phyloP scores from a whole-genome alignment of 2,329 filamentous ascomycete species.

The Apiospora kogelbergensis region DNA sequence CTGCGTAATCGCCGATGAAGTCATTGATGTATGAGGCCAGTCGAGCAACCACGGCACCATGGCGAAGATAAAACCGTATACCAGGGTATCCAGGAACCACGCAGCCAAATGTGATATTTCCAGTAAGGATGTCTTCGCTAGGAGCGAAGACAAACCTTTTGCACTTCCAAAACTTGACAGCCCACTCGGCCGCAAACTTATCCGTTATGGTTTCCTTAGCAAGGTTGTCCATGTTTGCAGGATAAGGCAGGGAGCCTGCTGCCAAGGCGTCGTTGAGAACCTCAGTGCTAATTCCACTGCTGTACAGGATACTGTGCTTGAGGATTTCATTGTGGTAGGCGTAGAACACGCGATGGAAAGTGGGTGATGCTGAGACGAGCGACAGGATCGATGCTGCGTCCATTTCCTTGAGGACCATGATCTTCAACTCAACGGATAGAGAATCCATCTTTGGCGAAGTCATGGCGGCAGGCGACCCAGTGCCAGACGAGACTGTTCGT shows the following conservation, averaged over 20 bases:
- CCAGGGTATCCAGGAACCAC: not conserved
- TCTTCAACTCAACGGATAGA: not conserved
- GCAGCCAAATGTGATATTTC: not conserved
- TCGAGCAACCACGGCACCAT: not conserved
- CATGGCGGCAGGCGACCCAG: not conserved
- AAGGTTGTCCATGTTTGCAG: not conserved
- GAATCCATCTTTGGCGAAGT: not conserved
- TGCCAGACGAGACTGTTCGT: not conserved
- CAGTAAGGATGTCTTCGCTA: not conserved
- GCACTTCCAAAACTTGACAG: not conserved
- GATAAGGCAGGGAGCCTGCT: not conserved
- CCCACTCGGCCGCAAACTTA: not conserved
- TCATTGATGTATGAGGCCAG: not conserved
- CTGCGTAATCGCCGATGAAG: not conserved
- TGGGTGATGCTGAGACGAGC: not conserved
- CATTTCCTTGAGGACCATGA: not conserved
- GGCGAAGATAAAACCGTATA: not conserved
- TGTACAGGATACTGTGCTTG: not conserved
- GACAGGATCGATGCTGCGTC: not conserved
- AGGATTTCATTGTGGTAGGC: not conserved
- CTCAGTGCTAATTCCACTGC: not conserved
- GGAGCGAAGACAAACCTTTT: not conserved
- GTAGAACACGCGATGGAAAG: not conserved
- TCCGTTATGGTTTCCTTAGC: not conserved
- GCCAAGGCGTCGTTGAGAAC: not conserved